Evolutionary conservation across 169 alveolate species (phyloP), one percentile per base, ranked within the genome.

Genomic region (Besnoitia besnoiti): DNA sequence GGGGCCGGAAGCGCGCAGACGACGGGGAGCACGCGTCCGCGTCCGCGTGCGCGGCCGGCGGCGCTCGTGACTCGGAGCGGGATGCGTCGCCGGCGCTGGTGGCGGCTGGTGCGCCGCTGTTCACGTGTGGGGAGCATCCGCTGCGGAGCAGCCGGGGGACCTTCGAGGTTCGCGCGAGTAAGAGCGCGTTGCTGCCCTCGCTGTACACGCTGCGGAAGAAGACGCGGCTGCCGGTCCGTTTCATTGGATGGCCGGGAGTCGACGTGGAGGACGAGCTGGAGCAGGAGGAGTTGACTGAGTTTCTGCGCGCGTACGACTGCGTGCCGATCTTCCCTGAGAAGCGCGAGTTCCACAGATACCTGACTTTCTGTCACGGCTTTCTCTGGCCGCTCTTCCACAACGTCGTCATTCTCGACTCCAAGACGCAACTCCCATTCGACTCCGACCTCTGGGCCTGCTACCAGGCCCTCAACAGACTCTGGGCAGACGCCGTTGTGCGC

Each of bases 221-320:
- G 77, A 67, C 91, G 46, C 30, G 49, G 39, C 39, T 84, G 61
- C 85, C 91, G 5, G 95, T 93, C 47, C 85, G 50, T 21, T 85
- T 85, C 91, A 42, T 93, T n/a, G 95, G 95, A 8, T 89, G 91
- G 89, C 92, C 94, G 10, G 95, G 95, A 10, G 80, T 93, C 14
- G 75, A 55, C 82, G 87, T 91, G 27, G 94, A 85, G 39, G 90
- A 90, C 44, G 92, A 77, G 44, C 40, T 46, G 51, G 95, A 93
- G 82, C 50, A 87, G 90, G 73, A 82, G n/a, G 95, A 93, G 46
- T 33, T 93, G 42, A 77, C 67, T 44, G 82, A 62, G 27, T 19
- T 85, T 21, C 44, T 87, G 91, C 82, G 85, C 21, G 67, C 92
- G 39, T 49, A 80, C 75, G 93, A 77, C 91, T 90, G 92, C 93